Conservation (phyloP, 2,329 filamentous ascomycete species). For the Cadophora gregata region DNA sequence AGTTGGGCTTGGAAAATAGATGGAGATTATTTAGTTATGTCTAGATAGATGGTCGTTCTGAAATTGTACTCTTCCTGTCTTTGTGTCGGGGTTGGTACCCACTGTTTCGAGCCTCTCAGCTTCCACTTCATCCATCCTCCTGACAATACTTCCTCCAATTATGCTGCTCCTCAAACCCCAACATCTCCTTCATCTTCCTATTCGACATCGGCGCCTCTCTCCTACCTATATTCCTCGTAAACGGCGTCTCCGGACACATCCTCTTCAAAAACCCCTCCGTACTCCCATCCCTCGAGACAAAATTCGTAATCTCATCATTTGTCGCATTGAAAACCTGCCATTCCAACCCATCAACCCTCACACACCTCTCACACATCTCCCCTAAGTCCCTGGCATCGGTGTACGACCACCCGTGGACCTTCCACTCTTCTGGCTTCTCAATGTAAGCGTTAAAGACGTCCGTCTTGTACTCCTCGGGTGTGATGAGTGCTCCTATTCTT, state of each 20-base stretch:
- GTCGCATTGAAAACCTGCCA: constrained; percentile 69
- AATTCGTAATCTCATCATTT: constrained; percentile 63
- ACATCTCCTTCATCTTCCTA: constrained; percentile 60
- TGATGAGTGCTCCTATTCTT: constrained; percentile 63
- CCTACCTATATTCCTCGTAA: constrained; percentile 61
- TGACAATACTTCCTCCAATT: constrained; percentile 1
- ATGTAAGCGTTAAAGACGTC: constrained; percentile 55
- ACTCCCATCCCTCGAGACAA: constrained; percentile 39
- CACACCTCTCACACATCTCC: constrained; percentile 60
- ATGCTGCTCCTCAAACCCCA: constrained; percentile 60
- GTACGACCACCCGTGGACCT: constrained; percentile 65
- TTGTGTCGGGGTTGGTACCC: too few species aligned
- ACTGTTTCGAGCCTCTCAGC: neutral
- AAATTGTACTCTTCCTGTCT: too few species aligned
- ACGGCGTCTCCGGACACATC: constrained; percentile 53
- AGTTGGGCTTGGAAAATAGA: neutral
- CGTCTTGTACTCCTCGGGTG: constrained; percentile 61
- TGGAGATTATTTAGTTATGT: neutral
- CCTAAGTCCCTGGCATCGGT: constrained; percentile 65
- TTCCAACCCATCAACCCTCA: constrained; percentile 58
- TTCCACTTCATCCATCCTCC: neutral
- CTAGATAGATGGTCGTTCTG: neutral
- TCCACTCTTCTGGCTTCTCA: constrained; percentile 53
- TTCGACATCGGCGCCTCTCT: constrained; percentile 66
- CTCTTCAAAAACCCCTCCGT: constrained; percentile 58